phyloP scores from a whole-genome alignment of 305 asterid species.

The Striga hermonthica region DNA sequence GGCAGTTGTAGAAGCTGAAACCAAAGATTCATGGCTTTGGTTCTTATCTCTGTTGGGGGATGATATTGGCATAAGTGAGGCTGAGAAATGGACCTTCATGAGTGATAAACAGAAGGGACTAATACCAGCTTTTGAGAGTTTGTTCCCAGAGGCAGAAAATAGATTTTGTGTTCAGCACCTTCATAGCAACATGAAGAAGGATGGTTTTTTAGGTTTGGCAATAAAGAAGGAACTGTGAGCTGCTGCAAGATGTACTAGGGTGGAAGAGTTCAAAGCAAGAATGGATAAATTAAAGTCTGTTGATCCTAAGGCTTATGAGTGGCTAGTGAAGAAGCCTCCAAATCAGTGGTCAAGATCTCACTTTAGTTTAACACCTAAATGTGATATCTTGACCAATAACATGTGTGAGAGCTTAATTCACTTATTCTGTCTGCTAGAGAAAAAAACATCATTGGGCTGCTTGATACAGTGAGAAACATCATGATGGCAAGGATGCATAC shows the following conservation, averaged over 20 bases:
- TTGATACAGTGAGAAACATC: no score
- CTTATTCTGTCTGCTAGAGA: not conserved
- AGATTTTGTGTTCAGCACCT: not conserved
- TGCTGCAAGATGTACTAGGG: not conserved
- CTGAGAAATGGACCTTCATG: not conserved
- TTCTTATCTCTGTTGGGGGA: not conserved
- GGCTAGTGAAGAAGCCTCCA: not conserved
- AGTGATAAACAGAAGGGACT: not conserved
- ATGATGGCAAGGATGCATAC: not conserved
- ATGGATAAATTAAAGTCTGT: not conserved
- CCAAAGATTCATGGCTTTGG: not conserved
- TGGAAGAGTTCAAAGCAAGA: not conserved
- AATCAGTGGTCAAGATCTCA: not conserved
- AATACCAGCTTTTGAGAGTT: not conserved
- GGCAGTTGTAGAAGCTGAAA: not conserved
- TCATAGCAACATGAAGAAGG: not conserved
- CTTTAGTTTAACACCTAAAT: not conserved
- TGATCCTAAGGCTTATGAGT: not conserved
- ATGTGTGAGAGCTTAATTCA: not conserved
- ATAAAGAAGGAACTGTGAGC: not conserved
- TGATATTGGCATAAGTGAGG: no score
- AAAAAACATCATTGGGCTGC: not conserved
- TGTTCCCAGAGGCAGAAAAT: not conserved
- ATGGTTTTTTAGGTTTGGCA: not conserved
- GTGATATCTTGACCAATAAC: not conserved